Conservation (phyloP, 2,329 filamentous ascomycete species). For the Tricladium varicosporioides region DNA sequence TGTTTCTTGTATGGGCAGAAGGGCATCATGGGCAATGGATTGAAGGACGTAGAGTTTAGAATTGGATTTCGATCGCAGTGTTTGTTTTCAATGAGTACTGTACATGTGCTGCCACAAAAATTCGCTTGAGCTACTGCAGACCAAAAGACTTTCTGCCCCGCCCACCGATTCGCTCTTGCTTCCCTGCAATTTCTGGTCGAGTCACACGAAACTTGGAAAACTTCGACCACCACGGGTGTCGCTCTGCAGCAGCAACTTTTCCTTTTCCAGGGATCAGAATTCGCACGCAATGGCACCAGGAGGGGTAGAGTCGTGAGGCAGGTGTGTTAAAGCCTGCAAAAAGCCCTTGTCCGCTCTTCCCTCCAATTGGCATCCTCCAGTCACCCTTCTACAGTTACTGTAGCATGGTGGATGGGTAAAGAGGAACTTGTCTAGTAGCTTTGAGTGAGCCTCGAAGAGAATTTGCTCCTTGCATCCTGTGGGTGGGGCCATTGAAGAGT, state of each 20-base stretch:
- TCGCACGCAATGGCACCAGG: background rate
- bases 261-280: slow-evolving; percentile 1
- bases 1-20: slow-evolving; percentile 19
- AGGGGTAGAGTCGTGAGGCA: background rate
- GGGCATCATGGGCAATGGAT: slow-evolving; percentile 15
- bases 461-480: slow-evolving; percentile 11
- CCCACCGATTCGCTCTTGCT: background rate
- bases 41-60: background rate
- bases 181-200: background rate
- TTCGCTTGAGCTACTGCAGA: background rate
- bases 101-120: background rate
- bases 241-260: slow-evolving; percentile 7
- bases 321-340: no score
- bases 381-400: no score
- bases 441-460: background rate
- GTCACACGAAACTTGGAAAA: background rate
- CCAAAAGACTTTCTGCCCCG: background rate
- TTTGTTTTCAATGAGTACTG: background rate
- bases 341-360: background rate
- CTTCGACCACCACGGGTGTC: background rate
- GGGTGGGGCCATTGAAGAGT: background rate
- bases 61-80: background rate
- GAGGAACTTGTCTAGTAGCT: background rate
- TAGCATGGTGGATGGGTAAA: background rate
- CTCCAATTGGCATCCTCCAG: background rate